Percentiles rank a stretch among this genome's conserved stretches.
phyloP scores from a whole-genome alignment of 306 rosid genomes.

The Chamaecrista fasciculata region DNA sequence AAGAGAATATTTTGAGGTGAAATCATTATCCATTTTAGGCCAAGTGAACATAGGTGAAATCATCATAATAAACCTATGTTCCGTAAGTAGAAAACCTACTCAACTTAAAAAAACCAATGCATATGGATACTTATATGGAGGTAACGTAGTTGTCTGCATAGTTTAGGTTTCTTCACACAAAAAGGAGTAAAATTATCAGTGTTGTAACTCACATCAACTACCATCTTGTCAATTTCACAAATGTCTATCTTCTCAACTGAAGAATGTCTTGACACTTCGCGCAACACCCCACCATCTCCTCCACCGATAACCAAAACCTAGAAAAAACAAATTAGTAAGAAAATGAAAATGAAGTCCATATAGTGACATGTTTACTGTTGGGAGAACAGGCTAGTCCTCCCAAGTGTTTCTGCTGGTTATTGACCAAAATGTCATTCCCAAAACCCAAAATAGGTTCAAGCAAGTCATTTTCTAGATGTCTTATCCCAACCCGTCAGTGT shows the following conservation, averaged over 20 bases:
- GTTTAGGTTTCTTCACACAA: slow-evolving; percentile 6
- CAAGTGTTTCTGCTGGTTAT: background rate
- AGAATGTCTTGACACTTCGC: slow-evolving; percentile 90
- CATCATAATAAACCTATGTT: background rate
- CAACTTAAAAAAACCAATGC: background rate
- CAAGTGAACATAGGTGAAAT: background rate
- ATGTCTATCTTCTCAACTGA: slow-evolving; percentile 88
- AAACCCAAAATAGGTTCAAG: background rate
- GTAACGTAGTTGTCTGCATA: slow-evolving; percentile 7
- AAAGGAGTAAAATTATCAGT: slow-evolving; percentile 15
- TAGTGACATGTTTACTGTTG: background rate
- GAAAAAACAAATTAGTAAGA: slow-evolving; percentile 18
- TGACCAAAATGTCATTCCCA: background rate
- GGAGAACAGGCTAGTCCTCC: background rate
- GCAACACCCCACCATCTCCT: slow-evolving; percentile 96
- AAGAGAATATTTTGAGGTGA: slow-evolving; percentile 9
- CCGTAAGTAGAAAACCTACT: background rate
- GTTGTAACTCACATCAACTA: slow-evolving; percentile 70
- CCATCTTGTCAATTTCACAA: slow-evolving; percentile 98
- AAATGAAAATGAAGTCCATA: background rate
- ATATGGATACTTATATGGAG: background rate
- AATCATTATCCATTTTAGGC: background rate
- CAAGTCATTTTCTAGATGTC: background rate
- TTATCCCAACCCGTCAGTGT: background rate
- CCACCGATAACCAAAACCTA: slow-evolving; percentile 99